These are phyloP conservation scores for Kappamyces sp. DNA, from an alignment of 192 early-diverging fungal species.

Conservation along the genomic window DNA sequence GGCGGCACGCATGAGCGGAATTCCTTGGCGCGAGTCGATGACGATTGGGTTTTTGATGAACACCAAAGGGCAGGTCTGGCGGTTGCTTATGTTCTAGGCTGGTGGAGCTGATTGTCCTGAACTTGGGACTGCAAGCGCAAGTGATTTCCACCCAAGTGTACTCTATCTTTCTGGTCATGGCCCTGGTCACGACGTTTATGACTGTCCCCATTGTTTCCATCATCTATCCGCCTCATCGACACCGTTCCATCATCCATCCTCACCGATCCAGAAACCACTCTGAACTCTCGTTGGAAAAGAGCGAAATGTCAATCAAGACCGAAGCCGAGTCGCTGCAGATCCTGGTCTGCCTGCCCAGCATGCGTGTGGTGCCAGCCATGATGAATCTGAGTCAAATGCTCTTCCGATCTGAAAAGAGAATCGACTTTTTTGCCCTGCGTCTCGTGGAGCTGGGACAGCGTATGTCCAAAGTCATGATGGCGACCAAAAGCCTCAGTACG, in stretches of 20 bases:
- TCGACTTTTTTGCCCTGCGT: conserved; percentile 62
- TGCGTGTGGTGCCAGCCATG: conserved; percentile 61
- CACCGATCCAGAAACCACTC: not conserved
- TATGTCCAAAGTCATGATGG: conserved; percentile 72
- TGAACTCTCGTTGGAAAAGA: not conserved
- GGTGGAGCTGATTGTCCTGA: conserved; percentile 93
- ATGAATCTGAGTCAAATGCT: conserved; percentile 64
- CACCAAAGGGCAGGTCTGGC: conserved; percentile 67
- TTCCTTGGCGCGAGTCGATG: conserved; percentile 77
- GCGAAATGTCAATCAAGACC: not conserved
- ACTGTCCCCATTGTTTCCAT: conserved; percentile 71
- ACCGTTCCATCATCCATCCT: not conserved
- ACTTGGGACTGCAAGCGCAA: conserved; percentile 79
- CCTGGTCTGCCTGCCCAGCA: conserved; percentile 55
- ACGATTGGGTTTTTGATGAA: conserved; percentile 90
- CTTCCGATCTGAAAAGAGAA: conserved; percentile 23
- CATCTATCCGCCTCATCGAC: conserved; percentile 59
- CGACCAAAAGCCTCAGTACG: conserved; percentile 58
- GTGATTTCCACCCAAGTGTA: conserved; percentile 71
- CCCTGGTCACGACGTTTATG: conserved; percentile 80
- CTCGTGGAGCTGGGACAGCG: conserved; percentile 74
- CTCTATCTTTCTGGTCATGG: conserved; percentile 74
- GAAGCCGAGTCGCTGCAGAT: conserved; percentile 27
- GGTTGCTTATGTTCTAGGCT: conserved; percentile 42
- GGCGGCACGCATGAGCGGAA: conserved; percentile 60